Evolutionary conservation across 2,329 filamentous ascomycete genomes (phyloP).

Genomic region (Exophiala spinifera): DNA sequence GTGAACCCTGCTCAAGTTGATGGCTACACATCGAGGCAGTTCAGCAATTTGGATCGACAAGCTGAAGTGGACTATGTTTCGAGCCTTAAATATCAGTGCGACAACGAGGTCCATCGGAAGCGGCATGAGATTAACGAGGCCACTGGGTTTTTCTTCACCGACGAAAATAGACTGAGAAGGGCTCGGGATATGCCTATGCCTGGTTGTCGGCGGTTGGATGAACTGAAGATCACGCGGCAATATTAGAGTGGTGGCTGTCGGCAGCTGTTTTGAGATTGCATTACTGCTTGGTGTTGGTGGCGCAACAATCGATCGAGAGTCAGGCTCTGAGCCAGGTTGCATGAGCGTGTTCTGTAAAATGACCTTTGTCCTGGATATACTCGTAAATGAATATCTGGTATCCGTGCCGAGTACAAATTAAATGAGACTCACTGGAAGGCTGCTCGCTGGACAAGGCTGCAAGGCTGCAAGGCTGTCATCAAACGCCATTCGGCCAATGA

Average conservation of each 20-base stretch:
- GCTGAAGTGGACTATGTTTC: conserved; percentile 73
- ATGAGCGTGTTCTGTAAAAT: not conserved
- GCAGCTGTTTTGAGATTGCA: conserved; percentile 2
- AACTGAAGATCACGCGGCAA: conserved; percentile 41
- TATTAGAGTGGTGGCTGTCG: conserved; percentile 27
- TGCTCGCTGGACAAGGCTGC: too few relatives aligned
- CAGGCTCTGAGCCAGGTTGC: not conserved
- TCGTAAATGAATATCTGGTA: too few relatives aligned
- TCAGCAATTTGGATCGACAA: conserved; percentile 69
- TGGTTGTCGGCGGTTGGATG: conserved; percentile 56
- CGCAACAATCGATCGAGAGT: not conserved
- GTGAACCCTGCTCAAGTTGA: conserved; percentile 75
- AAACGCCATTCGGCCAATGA: too few relatives aligned
- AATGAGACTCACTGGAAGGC: too few relatives aligned
- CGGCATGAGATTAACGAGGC: conserved; percentile 71
- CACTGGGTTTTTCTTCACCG: conserved; percentile 81
- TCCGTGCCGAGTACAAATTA: too few relatives aligned
- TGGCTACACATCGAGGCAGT: conserved; percentile 65
- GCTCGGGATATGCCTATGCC: conserved; percentile 62
- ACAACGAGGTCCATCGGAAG: conserved; percentile 65
- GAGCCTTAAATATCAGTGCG: conserved; percentile 67
- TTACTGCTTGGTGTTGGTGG: conserved; percentile 21
- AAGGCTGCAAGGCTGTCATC: too few relatives aligned
- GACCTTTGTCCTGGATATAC: not conserved
- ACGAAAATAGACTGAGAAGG: conserved; percentile 72